phyloP scores from a whole-genome alignment of 371 early-diverging fungal genomes.

The Rhizopus arrhizus region DNA sequence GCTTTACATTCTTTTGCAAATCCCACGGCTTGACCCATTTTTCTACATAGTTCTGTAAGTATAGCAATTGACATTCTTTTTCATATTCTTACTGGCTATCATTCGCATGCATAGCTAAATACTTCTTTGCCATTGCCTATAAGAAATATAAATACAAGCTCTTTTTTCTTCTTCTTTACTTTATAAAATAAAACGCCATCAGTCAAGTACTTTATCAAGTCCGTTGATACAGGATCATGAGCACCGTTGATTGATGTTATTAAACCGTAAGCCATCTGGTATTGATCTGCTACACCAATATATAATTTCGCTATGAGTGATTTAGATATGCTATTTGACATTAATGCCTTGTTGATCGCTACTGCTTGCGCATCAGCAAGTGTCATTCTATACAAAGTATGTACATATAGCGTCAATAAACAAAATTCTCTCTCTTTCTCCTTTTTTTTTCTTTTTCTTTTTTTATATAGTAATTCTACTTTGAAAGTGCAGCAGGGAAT shows the following conservation, averaged over 20 bases:
- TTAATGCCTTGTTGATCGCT: conserved; percentile 51
- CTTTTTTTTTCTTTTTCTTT: neutral
- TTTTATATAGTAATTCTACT: conserved; percentile 29
- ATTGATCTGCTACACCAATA: conserved; percentile 64
- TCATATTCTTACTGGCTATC: conserved; percentile 55
- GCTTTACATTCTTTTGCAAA: conserved; percentile 60
- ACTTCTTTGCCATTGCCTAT: conserved; percentile 63
- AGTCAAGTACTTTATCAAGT: conserved; percentile 59
- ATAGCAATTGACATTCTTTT: neutral
- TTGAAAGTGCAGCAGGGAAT: conserved; percentile 50
- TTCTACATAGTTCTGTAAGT: conserved; percentile 33
- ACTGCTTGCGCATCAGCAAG: conserved; percentile 55
- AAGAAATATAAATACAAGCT: conserved; percentile 5
- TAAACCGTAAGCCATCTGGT: conserved; percentile 64
- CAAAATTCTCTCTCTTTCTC: neutral
- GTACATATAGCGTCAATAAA: no score
- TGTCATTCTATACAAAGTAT: conserved; percentile 39
- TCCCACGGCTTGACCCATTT: conserved; percentile 65
- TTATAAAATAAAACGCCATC: conserved; percentile 58
- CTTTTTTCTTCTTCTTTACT: conserved; percentile 21
- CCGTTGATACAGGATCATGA: conserved; percentile 54
- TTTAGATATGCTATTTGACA: conserved; percentile 49
- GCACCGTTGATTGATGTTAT: conserved; percentile 58
- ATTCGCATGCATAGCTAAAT: conserved; percentile 64
- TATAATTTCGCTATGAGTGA: conserved; percentile 63